These are phyloP conservation scores for Aspergillus fumigatus DNA, from an alignment of 2,329 filamentous ascomycete species.

Conservation along the genomic window DNA sequence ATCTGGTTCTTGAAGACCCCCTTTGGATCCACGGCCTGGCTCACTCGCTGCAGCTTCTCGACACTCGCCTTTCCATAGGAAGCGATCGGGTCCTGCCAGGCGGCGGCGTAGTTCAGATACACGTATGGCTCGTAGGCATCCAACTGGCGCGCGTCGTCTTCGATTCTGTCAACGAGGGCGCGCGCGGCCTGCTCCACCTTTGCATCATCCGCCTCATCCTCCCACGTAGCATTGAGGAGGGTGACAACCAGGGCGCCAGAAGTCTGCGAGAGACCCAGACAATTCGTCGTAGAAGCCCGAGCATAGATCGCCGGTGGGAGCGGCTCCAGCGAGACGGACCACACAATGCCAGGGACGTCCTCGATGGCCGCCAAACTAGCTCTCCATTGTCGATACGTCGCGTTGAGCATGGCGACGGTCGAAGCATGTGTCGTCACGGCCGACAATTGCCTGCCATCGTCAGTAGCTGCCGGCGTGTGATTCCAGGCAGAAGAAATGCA, in stretches of 20 bases:
- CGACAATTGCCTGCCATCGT: neutral
- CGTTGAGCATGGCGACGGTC: neutral
- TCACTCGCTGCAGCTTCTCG: constrained; percentile 5
- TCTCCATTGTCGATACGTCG: neutral
- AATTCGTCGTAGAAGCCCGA: neutral
- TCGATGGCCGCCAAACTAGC: neutral
- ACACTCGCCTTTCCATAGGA: constrained; percentile 16
- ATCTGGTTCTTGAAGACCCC: constrained; percentile 13
- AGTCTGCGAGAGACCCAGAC: neutral
- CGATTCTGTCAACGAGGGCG: neutral
- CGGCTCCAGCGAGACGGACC: neutral
- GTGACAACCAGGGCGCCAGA: neutral
- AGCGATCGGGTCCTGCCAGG: constrained; percentile 15
- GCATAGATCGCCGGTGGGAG: neutral
- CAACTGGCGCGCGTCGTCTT: constrained; percentile 1
- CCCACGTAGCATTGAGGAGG: neutral
- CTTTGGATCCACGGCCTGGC: constrained; percentile 12
- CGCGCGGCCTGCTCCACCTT: neutral
- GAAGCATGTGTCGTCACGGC: neutral
- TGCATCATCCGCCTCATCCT: neutral
- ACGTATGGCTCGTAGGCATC: constrained; percentile 2
- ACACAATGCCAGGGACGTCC: neutral
- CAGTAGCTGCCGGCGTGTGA: neutral
- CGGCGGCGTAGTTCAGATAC: constrained; percentile 3
- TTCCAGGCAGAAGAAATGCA: neutral